Evolutionary conservation across 208 protist genomes (phyloP).

Genomic region (Acanthamoeba royreba): DNA sequence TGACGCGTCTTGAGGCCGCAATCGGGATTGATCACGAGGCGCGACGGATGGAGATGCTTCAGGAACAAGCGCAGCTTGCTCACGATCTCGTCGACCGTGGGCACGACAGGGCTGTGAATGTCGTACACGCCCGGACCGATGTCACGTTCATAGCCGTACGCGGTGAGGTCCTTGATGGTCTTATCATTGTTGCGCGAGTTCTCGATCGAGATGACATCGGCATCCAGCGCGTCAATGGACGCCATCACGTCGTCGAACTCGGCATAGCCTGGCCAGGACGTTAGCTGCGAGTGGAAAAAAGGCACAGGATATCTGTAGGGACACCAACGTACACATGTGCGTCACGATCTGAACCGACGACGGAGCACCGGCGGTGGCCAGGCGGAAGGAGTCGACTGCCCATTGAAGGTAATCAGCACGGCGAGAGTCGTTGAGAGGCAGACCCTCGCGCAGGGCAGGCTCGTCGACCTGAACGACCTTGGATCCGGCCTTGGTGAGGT

Average conservation of each 20-base stretch:
- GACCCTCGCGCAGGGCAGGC: slow-evolving; percentile 85
- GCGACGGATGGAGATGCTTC: slow-evolving; percentile 59
- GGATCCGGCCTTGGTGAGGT: slow-evolving; percentile 82
- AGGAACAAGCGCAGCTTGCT: slow-evolving; percentile 75
- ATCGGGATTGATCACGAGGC: slow-evolving; percentile 87
- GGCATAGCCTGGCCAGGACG: slow-evolving; percentile 89
- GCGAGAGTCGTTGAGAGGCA: slow-evolving; percentile 79
- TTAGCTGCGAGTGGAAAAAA: slow-evolving; percentile 54
- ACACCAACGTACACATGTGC: neutral
- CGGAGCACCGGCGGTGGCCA: slow-evolving; percentile 73
- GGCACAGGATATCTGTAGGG: neutral
- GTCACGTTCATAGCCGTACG: slow-evolving; percentile 83
- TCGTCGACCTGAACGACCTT: slow-evolving; percentile 87
- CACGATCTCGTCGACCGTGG: slow-evolving; percentile 80
- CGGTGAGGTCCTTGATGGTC: slow-evolving; percentile 80
- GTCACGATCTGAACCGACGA: neutral
- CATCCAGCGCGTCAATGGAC: slow-evolving; percentile 84
- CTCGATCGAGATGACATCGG: slow-evolving; percentile 88
- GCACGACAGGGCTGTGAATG: slow-evolving; percentile 87
- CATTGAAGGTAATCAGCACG: slow-evolving; percentile 84
- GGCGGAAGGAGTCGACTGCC: slow-evolving; percentile 81
- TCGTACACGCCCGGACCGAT: slow-evolving; percentile 89
- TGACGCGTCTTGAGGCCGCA: slow-evolving; percentile 87
- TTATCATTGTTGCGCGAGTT: slow-evolving; percentile 76
- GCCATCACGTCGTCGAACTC: slow-evolving; percentile 89